Evolutionary conservation across 768 basidiomycete species (phyloP).

Genomic region (Pulveroboletus ravenelii): DNA sequence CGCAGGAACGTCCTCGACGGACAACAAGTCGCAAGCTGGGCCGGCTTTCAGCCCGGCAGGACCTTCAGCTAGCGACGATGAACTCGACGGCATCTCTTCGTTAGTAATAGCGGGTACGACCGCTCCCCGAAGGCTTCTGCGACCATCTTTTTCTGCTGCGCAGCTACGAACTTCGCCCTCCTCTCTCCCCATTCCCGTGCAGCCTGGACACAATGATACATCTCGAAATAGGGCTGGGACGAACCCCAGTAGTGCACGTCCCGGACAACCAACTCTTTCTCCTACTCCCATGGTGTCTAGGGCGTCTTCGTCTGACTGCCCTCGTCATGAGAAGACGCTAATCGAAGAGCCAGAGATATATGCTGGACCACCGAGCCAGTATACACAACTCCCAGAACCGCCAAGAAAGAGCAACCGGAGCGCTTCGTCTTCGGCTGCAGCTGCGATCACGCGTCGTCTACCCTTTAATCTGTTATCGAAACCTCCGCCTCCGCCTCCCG

Average conservation of each 20-base stretch:
- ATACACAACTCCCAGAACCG: slow-evolving; percentile 69
- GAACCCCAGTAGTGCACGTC: slow-evolving; percentile 48
- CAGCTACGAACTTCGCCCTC: slow-evolving; percentile 59
- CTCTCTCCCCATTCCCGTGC: slow-evolving; percentile 30
- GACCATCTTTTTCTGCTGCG: slow-evolving; percentile 75
- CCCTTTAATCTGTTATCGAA: slow-evolving; percentile 68
- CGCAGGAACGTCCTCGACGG: slow-evolving; percentile 66
- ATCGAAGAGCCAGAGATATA: slow-evolving; percentile 47
- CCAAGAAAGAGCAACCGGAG: slow-evolving; percentile 42
- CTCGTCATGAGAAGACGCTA: slow-evolving; percentile 33
- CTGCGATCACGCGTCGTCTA: slow-evolving; percentile 50
- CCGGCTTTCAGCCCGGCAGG: slow-evolving; percentile 44
- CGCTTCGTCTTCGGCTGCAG: slow-evolving; percentile 42
- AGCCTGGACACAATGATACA: slow-evolving; percentile 38
- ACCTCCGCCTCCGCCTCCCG: slow-evolving; percentile 33
- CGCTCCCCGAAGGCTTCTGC: slow-evolving; percentile 54
- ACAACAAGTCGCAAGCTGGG: slow-evolving; percentile 59
- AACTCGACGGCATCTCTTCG: slow-evolving; percentile 45
- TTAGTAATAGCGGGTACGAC: slow-evolving; percentile 47
- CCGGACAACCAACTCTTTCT: slow-evolving; percentile 39
- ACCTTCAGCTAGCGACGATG: slow-evolving; percentile 51
- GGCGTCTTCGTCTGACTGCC: slow-evolving; percentile 55
- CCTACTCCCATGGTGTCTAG: slow-evolving; percentile 41
- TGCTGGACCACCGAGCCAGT: slow-evolving; percentile 64
- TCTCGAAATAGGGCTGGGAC: slow-evolving; percentile 62